phyloP scores from a whole-genome alignment of 208 protist species.

The Trichomonas vaginalis region DNA sequence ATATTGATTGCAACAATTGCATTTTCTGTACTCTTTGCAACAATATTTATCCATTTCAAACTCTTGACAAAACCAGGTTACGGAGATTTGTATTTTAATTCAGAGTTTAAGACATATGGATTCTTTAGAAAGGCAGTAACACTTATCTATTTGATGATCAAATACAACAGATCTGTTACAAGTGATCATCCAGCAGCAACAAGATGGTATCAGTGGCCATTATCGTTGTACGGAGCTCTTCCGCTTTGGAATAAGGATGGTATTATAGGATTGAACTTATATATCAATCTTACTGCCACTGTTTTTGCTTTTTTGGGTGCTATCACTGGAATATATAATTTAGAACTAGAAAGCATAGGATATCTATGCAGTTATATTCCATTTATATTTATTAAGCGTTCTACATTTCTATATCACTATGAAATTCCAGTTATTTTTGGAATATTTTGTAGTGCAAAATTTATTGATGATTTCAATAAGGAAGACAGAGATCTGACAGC shows the following conservation, averaged over 20 bases:
- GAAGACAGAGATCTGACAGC: not conserved
- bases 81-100: not conserved
- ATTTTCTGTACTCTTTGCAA: not conserved
- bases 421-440: not conserved
- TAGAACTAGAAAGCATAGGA: not conserved
- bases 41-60: not conserved
- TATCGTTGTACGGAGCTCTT: not conserved
- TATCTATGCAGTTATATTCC: not conserved
- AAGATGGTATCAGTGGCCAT: not conserved
- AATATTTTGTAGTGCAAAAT: not conserved
- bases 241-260: not conserved
- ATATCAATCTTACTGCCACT: not conserved
- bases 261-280: not conserved
- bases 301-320: not conserved
- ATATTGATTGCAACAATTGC: not conserved
- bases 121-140: not conserved
- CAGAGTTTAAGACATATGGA: not conserved
- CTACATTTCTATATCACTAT: not conserved
- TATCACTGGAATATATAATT: not conserved
- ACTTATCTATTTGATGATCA: not conserved
- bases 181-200: not conserved
- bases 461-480: not conserved
- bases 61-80: not conserved
- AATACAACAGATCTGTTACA: not conserved
- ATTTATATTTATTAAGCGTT: not conserved